Percentiles rank a stretch among this genome's conserved stretches.
These are phyloP conservation scores for Xerocomus tenax DNA, from an alignment of 1,284 basidiomycete species.

Conservation along the genomic window DNA sequence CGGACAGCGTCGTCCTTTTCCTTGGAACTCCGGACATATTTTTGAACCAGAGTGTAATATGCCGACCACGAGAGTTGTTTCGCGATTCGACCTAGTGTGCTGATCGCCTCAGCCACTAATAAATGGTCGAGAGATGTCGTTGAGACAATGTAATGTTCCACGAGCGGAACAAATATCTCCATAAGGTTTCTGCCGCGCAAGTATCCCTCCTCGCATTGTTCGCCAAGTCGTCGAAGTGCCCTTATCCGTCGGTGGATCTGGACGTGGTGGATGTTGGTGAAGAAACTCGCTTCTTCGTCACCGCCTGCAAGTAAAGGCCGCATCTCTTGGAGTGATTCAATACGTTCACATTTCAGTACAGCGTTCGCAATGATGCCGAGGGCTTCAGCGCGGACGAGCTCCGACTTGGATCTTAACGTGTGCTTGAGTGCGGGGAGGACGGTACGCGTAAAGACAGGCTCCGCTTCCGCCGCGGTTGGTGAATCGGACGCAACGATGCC, in stretches of 20 bases:
- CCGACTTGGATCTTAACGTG: conserved; percentile 70
- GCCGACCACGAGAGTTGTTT: conserved; percentile 74
- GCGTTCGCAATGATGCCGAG: conserved; percentile 75
- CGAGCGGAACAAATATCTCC: conserved; percentile 82
- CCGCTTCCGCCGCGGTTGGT: conserved; percentile 25
- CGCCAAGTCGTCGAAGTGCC: conserved; percentile 79
- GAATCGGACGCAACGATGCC: conserved; percentile 37
- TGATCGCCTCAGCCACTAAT: conserved; percentile 85
- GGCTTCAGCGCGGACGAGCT: conserved; percentile 84
- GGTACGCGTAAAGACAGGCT: conserved; percentile 54
- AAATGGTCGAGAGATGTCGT: conserved; percentile 78
- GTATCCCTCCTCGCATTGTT: conserved; percentile 65
- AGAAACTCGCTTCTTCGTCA: conserved; percentile 94
- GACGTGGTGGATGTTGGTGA: conserved; percentile 93
- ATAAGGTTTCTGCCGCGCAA: conserved; percentile 69
- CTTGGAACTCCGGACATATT: conserved; percentile 71
- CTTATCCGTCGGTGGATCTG: conserved; percentile 87
- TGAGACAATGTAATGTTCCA: conserved; percentile 73
- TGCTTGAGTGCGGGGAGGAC: conserved; percentile 81
- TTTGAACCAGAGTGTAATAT: conserved; percentile 76
- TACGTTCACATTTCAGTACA: conserved; percentile 56
- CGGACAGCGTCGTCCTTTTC: conserved; percentile 71
- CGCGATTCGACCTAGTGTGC: conserved; percentile 68
- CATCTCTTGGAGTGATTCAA: conserved; percentile 70
- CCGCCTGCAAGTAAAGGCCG: conserved; percentile 75